Evolutionary conservation across 2,329 filamentous ascomycete species (phyloP), one percentile per base, ranked within the genome.

Genomic region (Penicillium janthinellum): DNA sequence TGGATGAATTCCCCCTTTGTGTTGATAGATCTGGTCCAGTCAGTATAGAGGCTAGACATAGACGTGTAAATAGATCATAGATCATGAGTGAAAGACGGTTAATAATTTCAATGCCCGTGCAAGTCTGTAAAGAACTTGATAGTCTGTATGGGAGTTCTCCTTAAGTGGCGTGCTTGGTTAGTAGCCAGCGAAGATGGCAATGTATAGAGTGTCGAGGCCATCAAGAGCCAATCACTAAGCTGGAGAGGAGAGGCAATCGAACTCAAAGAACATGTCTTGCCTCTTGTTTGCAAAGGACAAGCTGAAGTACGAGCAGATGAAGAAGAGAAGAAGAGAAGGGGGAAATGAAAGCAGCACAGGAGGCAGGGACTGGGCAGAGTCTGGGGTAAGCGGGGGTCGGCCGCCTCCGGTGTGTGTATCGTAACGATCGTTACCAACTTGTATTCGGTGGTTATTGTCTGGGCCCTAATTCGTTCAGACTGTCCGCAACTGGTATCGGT

Each of bases 61-160:
- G 57, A 60, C 22, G 20, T 68, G 61, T 69, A 64, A 56, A 68
- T 68, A 68, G 63, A 68, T 57, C 51, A 61, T 68, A 69, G 61
- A 68, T 44, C 54, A 64, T 59, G 50, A 59, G 44, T 25, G 39
- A 52, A 63, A 58, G 39, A 63, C 59, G 58, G 39, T 35, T 47
- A 4, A 47, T 28, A 31, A 45, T 45, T 15, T 17, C 3, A 14
- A 31, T 10, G 22, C 20, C 15, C 25, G 15, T 20, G 10, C 55
- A 25, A 4, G 20, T 12, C 35, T 41, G 6, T 37, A n/a, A 31
- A 17, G 8, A 11, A 37, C 2, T 31, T 31, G 31, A 31, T 14
- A 54, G 14, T 20, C 8, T 20, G 22, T 25, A 37, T 35, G 10
- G 17, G 12, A 4, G 38, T n/a, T 25, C 34, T 38, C 15, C 15